These are phyloP conservation scores for Ogataea ganodermae DNA, from an alignment of 805 yeast species.

Conservation along the genomic window DNA sequence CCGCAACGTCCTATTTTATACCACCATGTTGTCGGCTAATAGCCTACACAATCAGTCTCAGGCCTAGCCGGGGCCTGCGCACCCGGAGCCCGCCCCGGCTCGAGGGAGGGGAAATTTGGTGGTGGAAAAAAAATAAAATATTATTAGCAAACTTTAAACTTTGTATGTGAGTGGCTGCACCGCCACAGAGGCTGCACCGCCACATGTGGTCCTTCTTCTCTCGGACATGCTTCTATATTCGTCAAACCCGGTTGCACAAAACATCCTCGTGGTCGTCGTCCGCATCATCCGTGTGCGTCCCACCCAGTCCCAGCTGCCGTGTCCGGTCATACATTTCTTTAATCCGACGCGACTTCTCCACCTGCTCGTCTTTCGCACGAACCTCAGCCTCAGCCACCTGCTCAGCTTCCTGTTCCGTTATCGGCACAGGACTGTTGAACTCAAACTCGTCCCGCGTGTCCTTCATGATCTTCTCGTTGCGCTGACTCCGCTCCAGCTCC, in stretches of 20 bases:
- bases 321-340: constrained; percentile 39
- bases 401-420: constrained; percentile 28
- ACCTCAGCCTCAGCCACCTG: constrained; percentile 46
- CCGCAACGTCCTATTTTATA: no score
- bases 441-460: constrained; percentile 30
- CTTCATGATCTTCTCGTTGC: constrained; percentile 25
- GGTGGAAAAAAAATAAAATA: neutral
- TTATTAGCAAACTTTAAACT: no score
- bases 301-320: constrained; percentile 3
- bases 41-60: neutral
- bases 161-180: no score
- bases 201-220: no score
- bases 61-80: no score
- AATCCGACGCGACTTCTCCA: constrained; percentile 44
- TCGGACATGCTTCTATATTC: no score
- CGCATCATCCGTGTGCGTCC: constrained; percentile 19
- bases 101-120: neutral
- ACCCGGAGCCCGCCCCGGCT: constrained; percentile 1
- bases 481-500: constrained; percentile 41
- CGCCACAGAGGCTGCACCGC: no score
- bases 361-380: constrained; percentile 41
- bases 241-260: constrained; percentile 6
- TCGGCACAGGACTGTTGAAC: constrained; percentile 26
- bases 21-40: neutral
- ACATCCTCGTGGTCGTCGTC: constrained; percentile 29